These are phyloP conservation scores for Phalaenopsis aphrodite DNA, from an alignment of 106 monocot genomes.

Conservation along the genomic window DNA sequence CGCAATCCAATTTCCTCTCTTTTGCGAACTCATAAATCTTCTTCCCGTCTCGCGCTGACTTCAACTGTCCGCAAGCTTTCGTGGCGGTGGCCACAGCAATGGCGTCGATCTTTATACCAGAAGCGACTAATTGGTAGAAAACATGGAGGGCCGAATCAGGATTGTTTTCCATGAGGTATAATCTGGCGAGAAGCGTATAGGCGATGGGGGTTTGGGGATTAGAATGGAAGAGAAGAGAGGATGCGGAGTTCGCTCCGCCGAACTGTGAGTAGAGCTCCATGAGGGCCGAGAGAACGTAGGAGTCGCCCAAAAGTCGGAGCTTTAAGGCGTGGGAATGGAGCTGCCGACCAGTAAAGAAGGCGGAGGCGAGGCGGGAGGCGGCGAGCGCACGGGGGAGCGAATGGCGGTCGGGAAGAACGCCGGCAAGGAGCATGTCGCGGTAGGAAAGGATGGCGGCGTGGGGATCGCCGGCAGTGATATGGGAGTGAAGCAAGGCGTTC, in stretches of 20 bases:
- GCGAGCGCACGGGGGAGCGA: constrained; percentile 29
- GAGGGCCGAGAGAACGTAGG: constrained; percentile 31
- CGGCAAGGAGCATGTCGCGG: constrained; percentile 27
- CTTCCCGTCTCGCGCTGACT: constrained; percentile 15
- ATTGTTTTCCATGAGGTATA: constrained; percentile 19
- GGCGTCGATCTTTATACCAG: constrained; percentile 15
- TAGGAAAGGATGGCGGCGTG: constrained; percentile 18
- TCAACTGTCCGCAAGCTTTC: constrained; percentile 23
- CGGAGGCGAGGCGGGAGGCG: constrained; percentile 6
- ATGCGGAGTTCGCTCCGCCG: constrained; percentile 10
- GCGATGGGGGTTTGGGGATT: constrained; percentile 12
- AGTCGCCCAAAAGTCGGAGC: constrained; percentile 23
- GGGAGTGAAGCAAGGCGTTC: constrained; percentile 27
- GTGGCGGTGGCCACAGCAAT: constrained; percentile 22
- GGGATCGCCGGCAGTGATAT: constrained; percentile 21
- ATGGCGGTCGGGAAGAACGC: constrained; percentile 25
- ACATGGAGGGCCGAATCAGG: constrained; percentile 24
- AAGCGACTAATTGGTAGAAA: constrained; percentile 26
- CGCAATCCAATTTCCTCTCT: constrained; percentile 14
- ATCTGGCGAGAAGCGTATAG: constrained; percentile 28
- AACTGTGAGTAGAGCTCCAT: constrained; percentile 21
- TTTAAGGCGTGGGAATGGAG: constrained; percentile 43
- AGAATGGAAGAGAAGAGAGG: constrained; percentile 11
- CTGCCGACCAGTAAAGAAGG: constrained; percentile 17
- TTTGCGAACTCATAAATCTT: constrained; percentile 27